A percentile compares a stretch with the other conserved stretches of the same genome.
Conservation (phyloP, 2,329 filamentous ascomycete genomes). For the Diatrype stigma region DNA sequence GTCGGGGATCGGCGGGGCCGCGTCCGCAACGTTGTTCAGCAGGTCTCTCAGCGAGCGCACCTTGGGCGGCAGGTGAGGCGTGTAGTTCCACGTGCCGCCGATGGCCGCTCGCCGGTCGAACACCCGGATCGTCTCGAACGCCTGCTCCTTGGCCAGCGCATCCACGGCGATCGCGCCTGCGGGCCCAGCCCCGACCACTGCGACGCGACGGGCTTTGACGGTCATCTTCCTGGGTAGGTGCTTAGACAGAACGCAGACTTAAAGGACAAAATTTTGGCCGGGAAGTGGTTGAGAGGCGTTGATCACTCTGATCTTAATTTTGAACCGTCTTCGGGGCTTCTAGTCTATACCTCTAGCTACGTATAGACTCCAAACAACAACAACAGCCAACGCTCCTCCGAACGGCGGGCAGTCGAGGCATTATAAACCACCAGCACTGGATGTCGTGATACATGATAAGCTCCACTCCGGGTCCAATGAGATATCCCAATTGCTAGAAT, state of each 20-base stretch:
- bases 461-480: background rate
- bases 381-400: no score
- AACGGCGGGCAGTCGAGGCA: background rate
- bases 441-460: background rate
- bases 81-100: slow-evolving; percentile 25
- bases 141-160: slow-evolving; percentile 50
- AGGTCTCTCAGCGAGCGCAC: slow-evolving; percentile 29
- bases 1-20: slow-evolving; percentile 36
- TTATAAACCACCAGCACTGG: background rate
- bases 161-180: slow-evolving; percentile 54
- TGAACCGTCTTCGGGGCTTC: no score
- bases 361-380: background rate
- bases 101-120: slow-evolving; percentile 48
- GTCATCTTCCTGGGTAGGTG: slow-evolving; percentile 6
- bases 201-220: slow-evolving; percentile 33
- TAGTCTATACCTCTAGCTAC: no score
- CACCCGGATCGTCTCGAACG: slow-evolving; percentile 51
- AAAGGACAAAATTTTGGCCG: no score
- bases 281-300: no score
- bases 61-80: slow-evolving; percentile 27
- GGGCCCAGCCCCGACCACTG: slow-evolving; percentile 55
- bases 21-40: slow-evolving; percentile 40
- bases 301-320: no score
- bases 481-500: background rate
- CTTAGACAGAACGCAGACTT: no score